These are phyloP conservation scores for Deakozyma indianensis DNA, from an alignment of 805 yeast species.

Conservation along the genomic window DNA sequence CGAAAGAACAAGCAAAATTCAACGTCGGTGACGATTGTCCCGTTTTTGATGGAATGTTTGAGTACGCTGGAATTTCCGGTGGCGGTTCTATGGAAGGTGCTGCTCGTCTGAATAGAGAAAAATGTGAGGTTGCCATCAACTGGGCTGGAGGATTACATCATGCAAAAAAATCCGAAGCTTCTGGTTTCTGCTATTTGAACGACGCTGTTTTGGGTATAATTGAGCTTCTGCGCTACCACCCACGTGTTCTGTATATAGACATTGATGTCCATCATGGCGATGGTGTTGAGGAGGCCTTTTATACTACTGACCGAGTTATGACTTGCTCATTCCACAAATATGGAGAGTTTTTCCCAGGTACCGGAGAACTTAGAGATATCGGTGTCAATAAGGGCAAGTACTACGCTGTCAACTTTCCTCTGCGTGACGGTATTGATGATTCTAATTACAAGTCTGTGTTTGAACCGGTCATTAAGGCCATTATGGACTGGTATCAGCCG, in stretches of 20 bases:
- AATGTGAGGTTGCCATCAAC: conserved; percentile 87
- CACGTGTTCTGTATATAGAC: conserved; percentile 85
- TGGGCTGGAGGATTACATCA: conserved; percentile 97
- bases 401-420: conserved; percentile 80
- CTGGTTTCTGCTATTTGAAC: conserved; percentile 90
- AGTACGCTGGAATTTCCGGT: conserved; percentile 74
- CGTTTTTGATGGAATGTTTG: conserved; percentile 87
- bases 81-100: conserved; percentile 89
- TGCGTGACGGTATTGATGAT: conserved; percentile 92
- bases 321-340: conserved; percentile 91
- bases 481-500: conserved; percentile 83
- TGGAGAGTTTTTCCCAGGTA: conserved; percentile 95
- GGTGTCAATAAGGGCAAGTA: conserved; percentile 86
- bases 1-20: conserved; percentile 79
- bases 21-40: conserved; percentile 97
- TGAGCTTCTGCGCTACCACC: conserved; percentile 74
- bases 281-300: conserved; percentile 95
- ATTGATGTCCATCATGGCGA: conserved; percentile 96
- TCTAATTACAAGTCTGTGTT: conserved; percentile 73
- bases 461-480: conserved; percentile 55
- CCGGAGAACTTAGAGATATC: conserved; percentile 80
- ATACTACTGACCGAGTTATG: conserved; percentile 91
- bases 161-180: conserved; percentile 87
- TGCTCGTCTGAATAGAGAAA: conserved; percentile 67
- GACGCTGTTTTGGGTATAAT: conserved; percentile 85